Conservation (phyloP, 257 asterid species). For the Scutellaria baicalensis region DNA sequence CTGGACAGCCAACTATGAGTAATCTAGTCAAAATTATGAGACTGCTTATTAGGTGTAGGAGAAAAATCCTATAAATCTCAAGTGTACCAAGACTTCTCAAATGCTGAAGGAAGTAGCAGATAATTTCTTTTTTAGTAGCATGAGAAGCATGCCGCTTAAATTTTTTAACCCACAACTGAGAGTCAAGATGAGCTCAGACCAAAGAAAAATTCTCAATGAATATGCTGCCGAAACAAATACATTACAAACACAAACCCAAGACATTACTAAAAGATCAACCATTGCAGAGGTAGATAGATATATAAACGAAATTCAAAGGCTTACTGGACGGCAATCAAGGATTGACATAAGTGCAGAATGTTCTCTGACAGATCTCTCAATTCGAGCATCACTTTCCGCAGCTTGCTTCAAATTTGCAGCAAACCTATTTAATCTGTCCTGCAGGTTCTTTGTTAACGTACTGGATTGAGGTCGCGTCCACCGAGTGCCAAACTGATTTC, state of each 20-base stretch:
- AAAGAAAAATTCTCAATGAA: background rate
- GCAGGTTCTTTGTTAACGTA: conserved; percentile 81
- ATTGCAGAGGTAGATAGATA: background rate
- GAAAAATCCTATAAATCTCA: background rate
- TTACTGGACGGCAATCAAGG: conserved; percentile 84
- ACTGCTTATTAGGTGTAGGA: background rate
- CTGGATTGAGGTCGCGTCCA: conserved; percentile 98
- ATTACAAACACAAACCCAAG: background rate
- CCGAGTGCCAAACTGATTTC: conserved; percentile 87
- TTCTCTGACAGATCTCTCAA: conserved; percentile 94
- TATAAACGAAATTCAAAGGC: conserved; percentile 21
- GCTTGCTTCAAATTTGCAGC: conserved; percentile 96
- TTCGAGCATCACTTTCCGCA: conserved; percentile 88
- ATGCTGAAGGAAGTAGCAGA: background rate
- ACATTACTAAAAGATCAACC: background rate
- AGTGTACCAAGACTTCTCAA: background rate
- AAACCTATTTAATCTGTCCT: conserved; percentile 82
- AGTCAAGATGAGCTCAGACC: background rate
- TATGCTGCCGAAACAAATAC: background rate
- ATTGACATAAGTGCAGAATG: conserved; percentile 78
- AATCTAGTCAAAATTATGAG: background rate
- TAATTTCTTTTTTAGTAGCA: background rate
- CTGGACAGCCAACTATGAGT: background rate
- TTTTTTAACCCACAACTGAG: background rate
- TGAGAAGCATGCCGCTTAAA: background rate